Percentiles rank a stretch among this genome's conserved stretches.
These are phyloP conservation scores for Trifolium repens DNA, from an alignment of 306 rosid species.

Conservation along the genomic window DNA sequence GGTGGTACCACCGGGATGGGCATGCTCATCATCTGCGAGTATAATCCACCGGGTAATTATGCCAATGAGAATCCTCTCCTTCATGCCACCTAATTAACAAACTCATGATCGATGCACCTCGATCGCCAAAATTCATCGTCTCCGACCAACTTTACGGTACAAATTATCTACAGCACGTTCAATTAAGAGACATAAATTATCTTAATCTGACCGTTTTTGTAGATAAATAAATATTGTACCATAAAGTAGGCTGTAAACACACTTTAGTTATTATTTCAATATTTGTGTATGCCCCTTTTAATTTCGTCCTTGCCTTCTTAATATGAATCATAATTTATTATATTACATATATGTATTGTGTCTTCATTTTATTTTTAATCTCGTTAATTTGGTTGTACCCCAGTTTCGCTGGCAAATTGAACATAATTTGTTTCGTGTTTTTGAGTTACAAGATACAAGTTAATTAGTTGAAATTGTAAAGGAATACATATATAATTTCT, in stretches of 20 bases:
- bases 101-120: background rate
- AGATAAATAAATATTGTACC: background rate
- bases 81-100: background rate
- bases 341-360: background rate
- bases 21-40: slow-evolving; percentile 57
- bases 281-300: background rate
- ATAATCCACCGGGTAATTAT: slow-evolving; percentile 70
- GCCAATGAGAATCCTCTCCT: slow-evolving; percentile 46
- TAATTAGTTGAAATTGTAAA: no score
- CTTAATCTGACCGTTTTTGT: no score
- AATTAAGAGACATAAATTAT: background rate
- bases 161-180: background rate
- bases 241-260: no score
- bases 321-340: background rate
- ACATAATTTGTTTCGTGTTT: no score
- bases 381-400: background rate
- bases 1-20: background rate
- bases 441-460: no score
- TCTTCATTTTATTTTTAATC: background rate
- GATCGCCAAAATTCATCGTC: background rate
- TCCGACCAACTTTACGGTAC: background rate
- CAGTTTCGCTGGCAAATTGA: background rate
- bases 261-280: background rate
- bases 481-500: background rate
- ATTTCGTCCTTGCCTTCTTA: background rate